These are phyloP conservation scores for Silene uniflora DNA, from an alignment of 148 eudicot genomes.

Conservation along the genomic window DNA sequence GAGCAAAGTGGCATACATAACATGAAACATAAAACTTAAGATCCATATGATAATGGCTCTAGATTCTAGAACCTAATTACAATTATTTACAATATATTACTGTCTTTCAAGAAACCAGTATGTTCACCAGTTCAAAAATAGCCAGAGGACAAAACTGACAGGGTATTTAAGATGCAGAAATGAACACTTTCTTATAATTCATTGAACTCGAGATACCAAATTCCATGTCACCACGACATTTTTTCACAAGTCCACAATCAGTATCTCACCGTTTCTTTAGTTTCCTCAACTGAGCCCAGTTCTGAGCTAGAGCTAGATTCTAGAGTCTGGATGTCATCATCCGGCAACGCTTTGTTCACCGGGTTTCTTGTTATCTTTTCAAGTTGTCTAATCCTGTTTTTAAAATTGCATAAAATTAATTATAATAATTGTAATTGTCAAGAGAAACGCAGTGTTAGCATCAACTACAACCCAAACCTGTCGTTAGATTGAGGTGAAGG, in stretches of 20 bases:
- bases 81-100: too few species aligned
- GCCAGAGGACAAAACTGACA: not conserved
- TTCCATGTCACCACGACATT: not conserved
- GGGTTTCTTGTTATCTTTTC: constrained; percentile 56
- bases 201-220: too few species aligned
- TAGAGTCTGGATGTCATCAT: constrained; percentile 26
- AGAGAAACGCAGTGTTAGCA: constrained; percentile 11
- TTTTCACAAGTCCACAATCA: constrained; percentile 4
- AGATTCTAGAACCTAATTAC: not conserved
- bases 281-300: constrained; percentile 44
- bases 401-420: constrained; percentile 5
- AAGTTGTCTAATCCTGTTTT: constrained; percentile 56
- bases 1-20: not conserved
- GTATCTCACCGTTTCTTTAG: constrained; percentile 51
- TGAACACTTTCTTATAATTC: not conserved
- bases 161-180: not conserved
- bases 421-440: constrained; percentile 14
- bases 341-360: constrained; percentile 38
- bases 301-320: constrained; percentile 52
- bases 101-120: not conserved
- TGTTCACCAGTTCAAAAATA: not conserved
- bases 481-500: constrained; percentile 63
- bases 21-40: not conserved
- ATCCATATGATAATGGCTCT: not conserved
- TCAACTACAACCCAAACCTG: constrained; percentile 49